Conservation (phyloP, 805 yeast genomes). For the Isabelozyma rhagii region DNA sequence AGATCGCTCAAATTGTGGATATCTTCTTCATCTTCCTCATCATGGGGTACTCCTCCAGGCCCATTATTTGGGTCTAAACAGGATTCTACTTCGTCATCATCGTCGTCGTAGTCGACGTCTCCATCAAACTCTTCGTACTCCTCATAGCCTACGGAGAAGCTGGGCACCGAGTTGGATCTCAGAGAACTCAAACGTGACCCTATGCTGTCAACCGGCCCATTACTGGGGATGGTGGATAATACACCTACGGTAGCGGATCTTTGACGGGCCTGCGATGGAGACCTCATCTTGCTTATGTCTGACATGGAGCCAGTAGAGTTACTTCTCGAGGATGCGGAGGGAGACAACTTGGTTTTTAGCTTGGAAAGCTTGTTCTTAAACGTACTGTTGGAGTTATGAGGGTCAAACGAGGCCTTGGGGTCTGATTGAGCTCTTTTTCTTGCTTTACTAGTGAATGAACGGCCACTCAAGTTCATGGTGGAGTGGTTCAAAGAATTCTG, state of each 20-base stretch:
- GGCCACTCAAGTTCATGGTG: not conserved
- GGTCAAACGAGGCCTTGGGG: not conserved
- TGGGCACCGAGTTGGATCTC: constrained; percentile 7
- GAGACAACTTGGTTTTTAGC: constrained; percentile 5
- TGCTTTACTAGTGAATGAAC: not conserved
- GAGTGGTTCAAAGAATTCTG: not conserved
- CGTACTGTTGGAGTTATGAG: not conserved
- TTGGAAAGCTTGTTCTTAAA: constrained; percentile 5
- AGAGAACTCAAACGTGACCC: not conserved
- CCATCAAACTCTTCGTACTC: constrained; percentile 11
- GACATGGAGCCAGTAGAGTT: not conserved
- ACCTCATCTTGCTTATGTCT: too few relatives aligned
- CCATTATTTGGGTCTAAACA: not conserved
- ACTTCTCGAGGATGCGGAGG: constrained; percentile 1
- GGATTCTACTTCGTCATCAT: constrained; percentile 10
- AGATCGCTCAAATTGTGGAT: constrained; percentile 23
- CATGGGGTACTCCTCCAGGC: not conserved
- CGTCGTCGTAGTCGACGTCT: constrained; percentile 19
- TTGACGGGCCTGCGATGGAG: not conserved
- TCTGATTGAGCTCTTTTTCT: not conserved
- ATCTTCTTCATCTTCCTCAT: constrained; percentile 26
- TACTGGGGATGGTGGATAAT: not conserved
- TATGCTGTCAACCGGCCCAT: not conserved
- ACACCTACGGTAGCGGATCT: not conserved
- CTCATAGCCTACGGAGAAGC: constrained; percentile 6